Conservation (phyloP, 306 rosid species). For the Canavalia gladiata region DNA sequence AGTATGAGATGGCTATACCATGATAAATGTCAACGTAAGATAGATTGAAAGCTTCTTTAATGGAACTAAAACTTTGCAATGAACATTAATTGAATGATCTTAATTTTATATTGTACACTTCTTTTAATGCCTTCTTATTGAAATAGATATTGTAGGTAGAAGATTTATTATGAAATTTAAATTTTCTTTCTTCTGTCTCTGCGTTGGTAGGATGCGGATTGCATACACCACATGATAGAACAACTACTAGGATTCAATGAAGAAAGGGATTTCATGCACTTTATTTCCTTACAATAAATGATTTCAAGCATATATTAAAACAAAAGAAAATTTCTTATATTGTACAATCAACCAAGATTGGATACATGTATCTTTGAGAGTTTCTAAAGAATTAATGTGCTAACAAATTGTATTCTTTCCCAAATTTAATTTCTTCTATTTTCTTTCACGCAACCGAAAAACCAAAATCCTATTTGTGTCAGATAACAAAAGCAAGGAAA, state of each 20-base stretch:
- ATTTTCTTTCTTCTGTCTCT: slow-evolving; percentile 35
- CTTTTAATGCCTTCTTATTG: slow-evolving; percentile 55
- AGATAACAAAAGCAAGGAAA: neutral
- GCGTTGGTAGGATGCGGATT: slow-evolving; percentile 43
- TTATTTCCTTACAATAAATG: slow-evolving; percentile 38
- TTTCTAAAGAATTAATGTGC: slow-evolving; percentile 17
- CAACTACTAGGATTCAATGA: slow-evolving; percentile 42
- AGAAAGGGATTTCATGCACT: slow-evolving; percentile 23
- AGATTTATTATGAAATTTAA: slow-evolving; percentile 50
- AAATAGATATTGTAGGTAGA: slow-evolving; percentile 49
- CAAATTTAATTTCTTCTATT: neutral
- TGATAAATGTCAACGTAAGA: neutral
- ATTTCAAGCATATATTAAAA: neutral
- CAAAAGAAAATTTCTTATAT: neutral
- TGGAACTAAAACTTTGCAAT: slow-evolving; percentile 28
- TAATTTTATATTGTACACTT: slow-evolving; percentile 16
- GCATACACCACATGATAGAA: neutral
- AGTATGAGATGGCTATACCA: neutral
- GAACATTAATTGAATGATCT: slow-evolving; percentile 34
- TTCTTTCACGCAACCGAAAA: slow-evolving; percentile 17
- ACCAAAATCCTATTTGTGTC: neutral
- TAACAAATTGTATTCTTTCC: neutral
- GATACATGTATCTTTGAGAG: neutral
- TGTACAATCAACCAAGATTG: neutral
- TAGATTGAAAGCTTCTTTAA: slow-evolving; percentile 21